A percentile compares a stretch with the other conserved stretches of the same genome.
Evolutionary conservation across 139 green algal species (phyloP).

Genomic region (Micractinium sp.): DNA sequence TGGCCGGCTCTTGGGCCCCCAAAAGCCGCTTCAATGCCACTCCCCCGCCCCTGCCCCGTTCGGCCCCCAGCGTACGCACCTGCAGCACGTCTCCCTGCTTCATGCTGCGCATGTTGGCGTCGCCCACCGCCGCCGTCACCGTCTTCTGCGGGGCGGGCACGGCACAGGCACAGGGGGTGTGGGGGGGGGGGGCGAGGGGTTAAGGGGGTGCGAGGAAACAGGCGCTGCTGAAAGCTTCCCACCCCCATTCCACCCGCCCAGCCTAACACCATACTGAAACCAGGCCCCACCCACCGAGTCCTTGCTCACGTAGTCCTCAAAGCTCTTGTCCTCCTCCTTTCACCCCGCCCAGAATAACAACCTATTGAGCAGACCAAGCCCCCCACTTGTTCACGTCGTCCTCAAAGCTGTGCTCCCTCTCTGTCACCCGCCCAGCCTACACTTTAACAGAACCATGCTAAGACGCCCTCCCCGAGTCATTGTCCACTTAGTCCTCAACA

Average conservation of each 20-base stretch:
- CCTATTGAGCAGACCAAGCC: too few species aligned
- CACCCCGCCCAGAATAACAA: too few species aligned
- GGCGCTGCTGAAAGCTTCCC: background rate
- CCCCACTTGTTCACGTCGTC: conserved; percentile 14
- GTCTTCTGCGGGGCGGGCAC: background rate
- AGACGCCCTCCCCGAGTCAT: background rate
- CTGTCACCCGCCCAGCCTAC: too few species aligned
- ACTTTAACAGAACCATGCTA: too few species aligned
- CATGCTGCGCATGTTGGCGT: conserved; percentile 93
- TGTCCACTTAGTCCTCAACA: conserved; percentile 82
- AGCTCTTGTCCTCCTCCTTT: background rate
- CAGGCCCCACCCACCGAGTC: conserved; percentile 43
- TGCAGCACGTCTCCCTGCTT: conserved; percentile 95
- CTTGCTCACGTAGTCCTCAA: background rate
- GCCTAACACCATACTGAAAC: background rate
- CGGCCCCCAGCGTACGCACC: conserved; percentile 48
- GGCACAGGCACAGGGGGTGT: background rate
- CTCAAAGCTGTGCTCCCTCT: too few species aligned
- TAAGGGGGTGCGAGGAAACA: background rate
- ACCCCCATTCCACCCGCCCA: too few species aligned
- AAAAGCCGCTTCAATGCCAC: background rate
- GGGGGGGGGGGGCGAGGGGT: background rate
- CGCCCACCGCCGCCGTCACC: conserved; percentile 74
- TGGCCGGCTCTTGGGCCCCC: too few species aligned
- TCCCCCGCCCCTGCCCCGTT: too few species aligned